A percentile compares a stretch with the other conserved stretches of the same genome.
Evolutionary conservation across 345 rosid species (phyloP).

Genomic region (Physaria fendleri): DNA sequence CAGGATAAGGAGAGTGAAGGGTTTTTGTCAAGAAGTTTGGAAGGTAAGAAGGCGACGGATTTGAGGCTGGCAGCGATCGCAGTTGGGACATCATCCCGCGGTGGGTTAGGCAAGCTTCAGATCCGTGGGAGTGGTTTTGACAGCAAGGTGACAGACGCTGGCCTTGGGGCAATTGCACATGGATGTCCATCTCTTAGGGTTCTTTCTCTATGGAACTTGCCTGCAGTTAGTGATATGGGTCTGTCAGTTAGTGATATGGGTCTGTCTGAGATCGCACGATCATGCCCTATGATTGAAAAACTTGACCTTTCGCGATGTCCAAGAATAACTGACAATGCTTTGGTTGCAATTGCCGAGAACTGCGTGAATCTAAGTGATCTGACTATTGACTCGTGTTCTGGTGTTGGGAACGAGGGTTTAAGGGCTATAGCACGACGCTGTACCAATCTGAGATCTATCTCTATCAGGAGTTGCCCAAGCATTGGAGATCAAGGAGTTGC

Average conservation of each 20-base stretch:
- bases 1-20: slow-evolving; percentile 47
- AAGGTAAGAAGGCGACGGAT: slow-evolving; percentile 89
- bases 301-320: slow-evolving; percentile 69
- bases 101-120: slow-evolving; percentile 74
- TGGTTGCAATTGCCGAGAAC: slow-evolving; percentile 54
- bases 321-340: slow-evolving; percentile 52
- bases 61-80: slow-evolving; percentile 77
- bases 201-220: slow-evolving; percentile 69
- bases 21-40: slow-evolving; percentile 66
- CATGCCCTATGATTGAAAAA: slow-evolving; percentile 68
- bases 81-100: slow-evolving; percentile 78
- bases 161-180: slow-evolving; percentile 66
- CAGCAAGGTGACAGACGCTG: slow-evolving; percentile 51
- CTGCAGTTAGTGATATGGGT: slow-evolving; percentile 62
- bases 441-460: slow-evolving; percentile 57
- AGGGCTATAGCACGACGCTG: slow-evolving; percentile 61
- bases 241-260: slow-evolving; percentile 72
- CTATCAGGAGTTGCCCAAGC: slow-evolving; percentile 72
- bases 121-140: slow-evolving; percentile 47
- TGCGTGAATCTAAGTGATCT: slow-evolving; percentile 75
- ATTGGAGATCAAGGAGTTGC: too few species aligned
- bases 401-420: slow-evolving; percentile 68
- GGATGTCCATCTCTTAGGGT: slow-evolving; percentile 69
- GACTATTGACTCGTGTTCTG: slow-evolving; percentile 66
- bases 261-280: too few species aligned